A percentile compares a stretch with the other conserved stretches of the same genome.
Evolutionary conservation across 2,329 filamentous ascomycete genomes (phyloP).

Genomic region (Colletotrichum scovillei): DNA sequence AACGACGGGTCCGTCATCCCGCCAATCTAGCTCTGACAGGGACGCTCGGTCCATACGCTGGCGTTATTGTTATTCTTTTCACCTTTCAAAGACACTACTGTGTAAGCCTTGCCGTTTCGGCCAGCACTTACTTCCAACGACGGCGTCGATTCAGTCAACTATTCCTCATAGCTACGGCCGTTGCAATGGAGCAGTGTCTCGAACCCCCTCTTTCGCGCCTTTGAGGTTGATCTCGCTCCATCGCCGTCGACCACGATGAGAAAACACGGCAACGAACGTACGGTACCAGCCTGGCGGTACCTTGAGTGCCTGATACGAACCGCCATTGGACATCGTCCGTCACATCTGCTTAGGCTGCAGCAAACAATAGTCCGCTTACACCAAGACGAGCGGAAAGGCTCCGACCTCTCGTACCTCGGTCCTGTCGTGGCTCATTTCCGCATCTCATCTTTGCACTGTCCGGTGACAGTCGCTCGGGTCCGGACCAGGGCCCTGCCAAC

Average conservation of each 20-base stretch:
- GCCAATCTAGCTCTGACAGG: slow-evolving; percentile 19
- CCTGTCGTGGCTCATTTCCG: slow-evolving; percentile 9
- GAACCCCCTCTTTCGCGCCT: not conserved
- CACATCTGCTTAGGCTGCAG: too few species aligned
- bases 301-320: not conserved
- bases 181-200: slow-evolving; percentile 6
- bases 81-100: too few species aligned
- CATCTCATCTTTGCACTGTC: slow-evolving; percentile 13
- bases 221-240: not conserved
- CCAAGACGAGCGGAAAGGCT: not conserved
- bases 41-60: slow-evolving; percentile 1
- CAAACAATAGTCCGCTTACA: not conserved
- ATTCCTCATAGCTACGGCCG: slow-evolving; percentile 10
- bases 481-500: slow-evolving; percentile 5
- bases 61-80: too few species aligned
- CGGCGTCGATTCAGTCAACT: not conserved
- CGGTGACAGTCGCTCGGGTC: slow-evolving; percentile 22
- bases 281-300: not conserved
- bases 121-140: not conserved
- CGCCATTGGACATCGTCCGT: too few species aligned
- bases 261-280: not conserved
- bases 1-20: slow-evolving; percentile 25
- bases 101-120: not conserved
- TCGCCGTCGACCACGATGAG: not conserved
- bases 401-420: not conserved